phyloP scores from a whole-genome alignment of 176 grass and related monocot genomes.

The Themeda triandra region DNA sequence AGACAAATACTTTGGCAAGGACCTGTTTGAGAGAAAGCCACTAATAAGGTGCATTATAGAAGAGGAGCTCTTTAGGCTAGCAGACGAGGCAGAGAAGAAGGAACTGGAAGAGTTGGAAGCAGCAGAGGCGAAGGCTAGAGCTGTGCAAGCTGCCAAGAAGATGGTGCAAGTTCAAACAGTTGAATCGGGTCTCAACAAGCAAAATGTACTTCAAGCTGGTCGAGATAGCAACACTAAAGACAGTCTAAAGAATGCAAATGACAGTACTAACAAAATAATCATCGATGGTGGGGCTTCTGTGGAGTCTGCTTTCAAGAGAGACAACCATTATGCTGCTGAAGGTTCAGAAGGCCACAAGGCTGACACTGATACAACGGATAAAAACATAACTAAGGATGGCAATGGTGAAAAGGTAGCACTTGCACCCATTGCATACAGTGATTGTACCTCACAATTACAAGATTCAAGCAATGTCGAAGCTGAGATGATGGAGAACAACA shows the following conservation, averaged over 20 bases:
- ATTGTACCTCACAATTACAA: not conserved
- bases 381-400: not conserved
- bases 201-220: constrained; percentile 12
- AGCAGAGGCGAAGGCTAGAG: constrained; percentile 37
- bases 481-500: not conserved
- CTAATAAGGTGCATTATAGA: constrained; percentile 53
- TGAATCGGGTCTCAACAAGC: constrained; percentile 1
- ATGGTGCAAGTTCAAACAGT: constrained; percentile 10
- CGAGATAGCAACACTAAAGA: constrained; percentile 3
- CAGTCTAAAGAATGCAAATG: not conserved
- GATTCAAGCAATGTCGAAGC: not conserved
- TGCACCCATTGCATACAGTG: not conserved
- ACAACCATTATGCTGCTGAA: not conserved
- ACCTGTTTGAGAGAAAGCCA: constrained; percentile 53
- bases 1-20: constrained; percentile 60
- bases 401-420: not conserved
- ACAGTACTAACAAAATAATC: not conserved
- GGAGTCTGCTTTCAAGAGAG: constrained; percentile 2
- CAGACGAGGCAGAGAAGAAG: constrained; percentile 47
- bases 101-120: constrained; percentile 45
- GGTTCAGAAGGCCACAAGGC: not conserved
- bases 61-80: constrained; percentile 55
- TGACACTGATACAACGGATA: not conserved
- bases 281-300: not conserved
- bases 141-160: constrained; percentile 14